Percentiles rank a stretch among this genome's conserved stretches.
Conservation (phyloP, 164 flowering plant genomes). For the Stephania yunnanensis region DNA sequence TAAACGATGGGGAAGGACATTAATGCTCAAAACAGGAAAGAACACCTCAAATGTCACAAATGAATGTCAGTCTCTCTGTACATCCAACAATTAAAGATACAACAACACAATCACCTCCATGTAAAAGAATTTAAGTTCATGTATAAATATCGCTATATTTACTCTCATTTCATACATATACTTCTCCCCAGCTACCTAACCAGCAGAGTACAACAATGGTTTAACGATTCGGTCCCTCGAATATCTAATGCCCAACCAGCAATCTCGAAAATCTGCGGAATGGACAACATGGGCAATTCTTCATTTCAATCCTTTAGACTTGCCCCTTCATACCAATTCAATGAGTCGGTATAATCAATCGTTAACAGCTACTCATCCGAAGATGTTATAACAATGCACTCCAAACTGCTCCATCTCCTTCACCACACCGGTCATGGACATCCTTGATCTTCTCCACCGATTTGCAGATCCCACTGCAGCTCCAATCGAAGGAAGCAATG, state of each 20-base stretch:
- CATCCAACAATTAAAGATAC: background rate
- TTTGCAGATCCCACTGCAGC: constrained; percentile 87
- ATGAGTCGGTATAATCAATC: background rate
- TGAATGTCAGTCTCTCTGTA: background rate
- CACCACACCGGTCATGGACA: constrained; percentile 74
- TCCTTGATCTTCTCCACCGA: constrained; percentile 69
- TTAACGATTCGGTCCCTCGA: background rate
- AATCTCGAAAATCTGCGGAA: background rate
- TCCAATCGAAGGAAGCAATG: constrained; percentile 86
- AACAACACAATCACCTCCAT: background rate
- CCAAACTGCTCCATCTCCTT: constrained; percentile 79
- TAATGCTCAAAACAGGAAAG: background rate
- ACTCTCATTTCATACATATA: background rate
- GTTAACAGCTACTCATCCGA: background rate
- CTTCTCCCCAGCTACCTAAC: background rate
- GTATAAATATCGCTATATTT: background rate
- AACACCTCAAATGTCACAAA: background rate
- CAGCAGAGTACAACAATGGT: background rate
- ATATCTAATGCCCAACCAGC: background rate
- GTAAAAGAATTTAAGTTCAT: background rate
- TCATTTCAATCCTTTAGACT: background rate
- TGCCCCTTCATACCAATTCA: background rate
- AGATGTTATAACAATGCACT: constrained; percentile 34
- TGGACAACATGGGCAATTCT: background rate
- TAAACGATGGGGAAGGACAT: background rate